These are phyloP conservation scores for Pigoraptor vietnamica DNA, from an alignment of 78 protist genomes.

Conservation along the genomic window DNA sequence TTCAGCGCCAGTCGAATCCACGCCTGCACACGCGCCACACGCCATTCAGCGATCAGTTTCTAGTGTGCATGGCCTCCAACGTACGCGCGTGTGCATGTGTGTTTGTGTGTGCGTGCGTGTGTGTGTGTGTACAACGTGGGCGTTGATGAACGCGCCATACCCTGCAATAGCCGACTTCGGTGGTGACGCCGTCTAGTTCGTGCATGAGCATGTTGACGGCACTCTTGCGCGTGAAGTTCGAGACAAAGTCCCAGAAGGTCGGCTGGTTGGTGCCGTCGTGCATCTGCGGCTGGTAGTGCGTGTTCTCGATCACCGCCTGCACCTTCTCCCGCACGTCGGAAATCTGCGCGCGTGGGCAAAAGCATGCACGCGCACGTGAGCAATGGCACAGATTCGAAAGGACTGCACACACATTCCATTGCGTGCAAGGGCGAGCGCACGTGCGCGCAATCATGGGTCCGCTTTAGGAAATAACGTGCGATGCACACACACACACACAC, in stretches of 20 bases:
- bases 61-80: too few species aligned
- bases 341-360: background rate
- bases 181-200: background rate
- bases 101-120: too few species aligned
- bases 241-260: background rate
- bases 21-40: background rate
- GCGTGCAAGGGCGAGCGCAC: too few species aligned
- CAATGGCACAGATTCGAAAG: too few species aligned
- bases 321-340: background rate
- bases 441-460: too few species aligned
- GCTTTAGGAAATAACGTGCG: too few species aligned
- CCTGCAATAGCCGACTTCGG: background rate
- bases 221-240: background rate
- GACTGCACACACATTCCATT: background rate
- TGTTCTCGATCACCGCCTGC: background rate
- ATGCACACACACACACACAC: too few species aligned
- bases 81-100: too few species aligned
- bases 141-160: background rate
- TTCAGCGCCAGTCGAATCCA: background rate
- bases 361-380: background rate
- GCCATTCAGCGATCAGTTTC: too few species aligned
- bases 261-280: background rate
- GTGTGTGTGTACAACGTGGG: too few species aligned
- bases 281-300: background rate
- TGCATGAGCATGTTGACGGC: background rate